Evolutionary conservation across 192 early-diverging fungal genomes (phyloP), one percentile per base, ranked within the genome.

Genomic region (Mortierella antarctica): DNA sequence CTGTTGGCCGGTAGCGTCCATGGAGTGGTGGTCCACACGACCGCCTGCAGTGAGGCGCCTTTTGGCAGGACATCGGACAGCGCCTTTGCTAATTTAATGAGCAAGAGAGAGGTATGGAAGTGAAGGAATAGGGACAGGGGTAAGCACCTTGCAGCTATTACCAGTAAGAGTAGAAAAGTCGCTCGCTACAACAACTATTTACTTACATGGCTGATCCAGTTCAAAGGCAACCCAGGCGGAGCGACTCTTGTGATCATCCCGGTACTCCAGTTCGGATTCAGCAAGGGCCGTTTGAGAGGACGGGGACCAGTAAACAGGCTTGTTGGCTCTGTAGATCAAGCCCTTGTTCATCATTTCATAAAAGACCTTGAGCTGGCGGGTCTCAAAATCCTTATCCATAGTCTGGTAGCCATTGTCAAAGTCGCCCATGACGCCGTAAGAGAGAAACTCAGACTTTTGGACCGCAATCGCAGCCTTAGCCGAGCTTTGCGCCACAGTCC

Each of bases 291-390:
- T 92, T 48, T 83, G 87, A 63, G 93, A 93, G 8, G 93, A 95
- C 11, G 93, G 93, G 46, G 92, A 93, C 92, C 92, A 95, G 71
- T 92, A 93, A 7, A 95, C 93, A 2, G 93, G 93, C 55, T 93
- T 93, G 76, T 90, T 86, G 51, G 91, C 91, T n/a, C 93, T 85
- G 63, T 93, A 93, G 23, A 95, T 93, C 49, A 79, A 21, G 1
- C 88, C 87, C 64, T 88, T 87, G 68, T 89, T 86, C 68, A 93
- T 86, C 93, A 95, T 93, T n/a, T 85, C 84, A 21, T 84, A 83
- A 70, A 95, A 95, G 15, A 95, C 84, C 41, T 84, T 73, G 41
- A 95, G 78, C 71, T 95, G 93, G 13, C 87, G 86, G 20, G 89
- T 84, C 74, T 93, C 92, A 71, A 91, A 95, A 56, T 89, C 89